Evolutionary conservation across 441 rosid species (phyloP), one percentile per base, ranked within the genome.

Genomic region (Viola pubescens): DNA sequence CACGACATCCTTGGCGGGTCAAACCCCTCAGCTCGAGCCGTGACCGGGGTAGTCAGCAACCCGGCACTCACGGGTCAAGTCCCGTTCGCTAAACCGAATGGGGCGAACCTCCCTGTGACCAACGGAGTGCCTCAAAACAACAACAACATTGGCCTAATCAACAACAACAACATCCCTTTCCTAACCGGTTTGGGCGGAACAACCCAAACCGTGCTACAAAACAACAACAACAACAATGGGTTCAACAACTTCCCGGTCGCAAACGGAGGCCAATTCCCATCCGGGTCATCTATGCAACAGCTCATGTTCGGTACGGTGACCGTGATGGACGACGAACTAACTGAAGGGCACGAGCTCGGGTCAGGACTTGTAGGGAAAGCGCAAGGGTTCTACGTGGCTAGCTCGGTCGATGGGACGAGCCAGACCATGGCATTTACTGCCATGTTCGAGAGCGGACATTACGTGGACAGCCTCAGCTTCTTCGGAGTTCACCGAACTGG

Each of bases 1-100:
- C 83, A 81, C 46, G 83, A 81, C 66, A 74, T 81, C 9, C 63
- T 78, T 13, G 83, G 86, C 3, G 83, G 86, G 14, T 61, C 78
- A 41, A 77, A 76, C 60, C 86, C 83, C 0, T 67, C 83, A 0
- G 70, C 81, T 9, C 60, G 77, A 47, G 74, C 77, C 0, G 74
- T 81, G 37, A 81, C 81, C 4, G 81, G 81, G 26, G 16, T 74
- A 13, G 68, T 76, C 48, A 65, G 45, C 70, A 72, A 75, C 59
- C 77, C 83, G 0, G 77, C 70, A 0, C 45, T 65, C 37, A 64
- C 51, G 0, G 78, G 78, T 7, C 70, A 68, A 48, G 68, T 81
- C 52, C 77, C 86, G 0, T 81, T 81, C 45, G 72, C 83, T 49
- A 81, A 78, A 58, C 70, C 86, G 16, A 74, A 73, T 7, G 80